phyloP scores from a whole-genome alignment of 1,284 basidiomycete genomes.

The Pyrrhoderma noxium region DNA sequence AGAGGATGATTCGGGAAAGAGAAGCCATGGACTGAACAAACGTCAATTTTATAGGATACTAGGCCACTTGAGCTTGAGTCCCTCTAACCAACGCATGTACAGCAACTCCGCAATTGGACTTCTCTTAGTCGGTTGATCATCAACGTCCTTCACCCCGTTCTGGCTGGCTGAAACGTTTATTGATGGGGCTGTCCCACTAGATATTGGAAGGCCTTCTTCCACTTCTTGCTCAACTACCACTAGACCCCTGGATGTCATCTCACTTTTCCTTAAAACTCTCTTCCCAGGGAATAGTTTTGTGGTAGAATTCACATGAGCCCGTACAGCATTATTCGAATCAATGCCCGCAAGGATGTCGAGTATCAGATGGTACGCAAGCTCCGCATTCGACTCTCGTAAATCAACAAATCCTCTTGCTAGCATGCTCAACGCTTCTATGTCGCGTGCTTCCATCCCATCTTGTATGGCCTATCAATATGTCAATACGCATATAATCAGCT shows the following conservation, averaged over 20 bases:
- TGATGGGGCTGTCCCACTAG: conserved; percentile 10
- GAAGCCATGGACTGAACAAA: too few species aligned
- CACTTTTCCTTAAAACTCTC: conserved; percentile 69
- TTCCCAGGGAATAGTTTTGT: conserved; percentile 60
- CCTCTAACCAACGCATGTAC: conserved; percentile 94
- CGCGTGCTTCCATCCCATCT: conserved; percentile 80
- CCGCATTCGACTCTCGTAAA: conserved; percentile 73
- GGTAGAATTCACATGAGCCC: conserved; percentile 72
- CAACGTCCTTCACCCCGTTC: conserved; percentile 31
- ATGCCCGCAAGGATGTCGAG: conserved; percentile 87
- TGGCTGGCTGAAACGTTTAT: conserved; percentile 27
- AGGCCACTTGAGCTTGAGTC: conserved; percentile 83
- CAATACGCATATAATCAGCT: background rate
- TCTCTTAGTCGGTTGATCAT: conserved; percentile 37
- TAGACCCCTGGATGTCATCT: conserved; percentile 73
- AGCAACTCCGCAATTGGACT: conserved; percentile 89
- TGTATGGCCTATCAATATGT: conserved; percentile 49
- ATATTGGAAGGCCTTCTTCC: conserved; percentile 1
- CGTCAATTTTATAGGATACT: conserved; percentile 45
- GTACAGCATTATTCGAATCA: conserved; percentile 74
- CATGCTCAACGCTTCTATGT: conserved; percentile 86
- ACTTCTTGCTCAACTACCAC: conserved; percentile 73
- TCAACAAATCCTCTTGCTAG: conserved; percentile 84
- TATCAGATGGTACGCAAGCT: conserved; percentile 79
- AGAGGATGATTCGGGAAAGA: too few species aligned